Base-by-base conservation (phyloP, 2,329 filamentous ascomycete genomes). In the Penicillium digitatum region DNA sequence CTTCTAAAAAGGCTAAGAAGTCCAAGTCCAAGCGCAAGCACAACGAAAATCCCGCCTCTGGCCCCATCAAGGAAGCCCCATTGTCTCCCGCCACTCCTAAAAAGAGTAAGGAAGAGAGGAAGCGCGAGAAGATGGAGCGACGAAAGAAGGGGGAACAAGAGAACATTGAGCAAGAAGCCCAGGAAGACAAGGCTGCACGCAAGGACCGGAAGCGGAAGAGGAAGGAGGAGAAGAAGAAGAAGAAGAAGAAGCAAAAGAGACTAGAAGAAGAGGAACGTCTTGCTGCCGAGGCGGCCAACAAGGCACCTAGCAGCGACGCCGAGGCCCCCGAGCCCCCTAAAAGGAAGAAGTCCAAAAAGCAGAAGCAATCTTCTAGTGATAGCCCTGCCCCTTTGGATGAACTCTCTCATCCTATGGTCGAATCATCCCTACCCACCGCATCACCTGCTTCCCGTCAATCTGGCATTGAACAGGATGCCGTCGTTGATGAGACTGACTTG, bases 61-160 rank as follows among this genome's bases (percentile, higher is more conserved):
- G 10, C 6, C 20, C 24, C 6, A 7, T 29, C 10, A 22, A 27
- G 11, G 31, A 51, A 37, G 8, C 12, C n/a, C 38, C 12, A 3
- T 45, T 39, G 5, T 53, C 50, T 14, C 42, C 38, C 2, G 34
- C 22, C 12, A 22, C 26, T 18, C 6, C 40, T 12, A 37, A 50
- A 32, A 35, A 53, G 6, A 42, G 37, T 3, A 16, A 40, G 20
- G 44, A 44, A 27, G 54, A 54, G 16, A 39, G 42, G 20, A 54
- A 50, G 44, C 55, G 38, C 12, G 52, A 56, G 35, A 60, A 44
- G 44, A 60, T 48, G n/a, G 49, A 48, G 48, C 48, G 26, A 10
- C 54, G 27, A 32, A 58, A 43, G 47, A 59, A 49, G 18, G 37
- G 56, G 48, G 47, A 35, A 29, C 57, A 29, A 27, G 24, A 46